Evolutionary conservation across 2,329 filamentous ascomycete species (phyloP).

Genomic region (Alternaria longipes): DNA sequence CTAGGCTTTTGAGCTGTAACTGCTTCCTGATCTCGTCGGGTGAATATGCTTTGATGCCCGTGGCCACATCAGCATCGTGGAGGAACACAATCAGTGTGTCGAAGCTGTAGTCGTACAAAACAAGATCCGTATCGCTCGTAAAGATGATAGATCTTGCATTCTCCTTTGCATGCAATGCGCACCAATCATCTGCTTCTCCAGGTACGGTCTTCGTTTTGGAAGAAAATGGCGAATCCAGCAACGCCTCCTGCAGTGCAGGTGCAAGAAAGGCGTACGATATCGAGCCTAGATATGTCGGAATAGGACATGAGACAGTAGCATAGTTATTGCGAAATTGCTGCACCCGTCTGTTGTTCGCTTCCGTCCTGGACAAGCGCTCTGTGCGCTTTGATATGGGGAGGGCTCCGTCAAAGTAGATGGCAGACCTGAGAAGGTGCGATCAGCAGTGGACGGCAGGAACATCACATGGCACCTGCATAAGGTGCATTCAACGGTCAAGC

Average conservation of each 20-base stretch:
- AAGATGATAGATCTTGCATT: constrained; percentile 70
- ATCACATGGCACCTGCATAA: constrained; percentile 20
- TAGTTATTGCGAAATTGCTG: constrained; percentile 56
- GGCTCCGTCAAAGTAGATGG: constrained; percentile 86
- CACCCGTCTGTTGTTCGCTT: constrained; percentile 66
- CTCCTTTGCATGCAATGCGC: constrained; percentile 70
- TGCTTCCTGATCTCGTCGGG: constrained; percentile 56
- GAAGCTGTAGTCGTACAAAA: constrained; percentile 74
- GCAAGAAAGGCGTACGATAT: constrained; percentile 76
- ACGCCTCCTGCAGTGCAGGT: constrained; percentile 75
- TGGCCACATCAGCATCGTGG: constrained; percentile 64
- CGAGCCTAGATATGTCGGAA: constrained; percentile 39
- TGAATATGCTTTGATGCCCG: constrained; percentile 51
- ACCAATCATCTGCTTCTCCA: constrained; percentile 86
- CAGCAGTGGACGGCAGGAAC: constrained; percentile 30
- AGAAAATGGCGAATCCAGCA: constrained; percentile 60
- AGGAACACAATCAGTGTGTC: constrained; percentile 74
- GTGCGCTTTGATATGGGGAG: constrained; percentile 73
- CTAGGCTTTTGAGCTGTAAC: constrained; percentile 55
- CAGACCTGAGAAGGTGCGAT: constrained; percentile 49
- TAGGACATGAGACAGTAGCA: constrained; percentile 35
- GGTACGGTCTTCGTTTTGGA: constrained; percentile 69
- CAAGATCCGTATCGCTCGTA: constrained; percentile 87
- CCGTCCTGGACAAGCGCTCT: constrained; percentile 69
- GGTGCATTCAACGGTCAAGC: constrained; percentile 21